Conservation (phyloP, 768 basidiomycete genomes). For the Hydnomerulius pinastri region DNA sequence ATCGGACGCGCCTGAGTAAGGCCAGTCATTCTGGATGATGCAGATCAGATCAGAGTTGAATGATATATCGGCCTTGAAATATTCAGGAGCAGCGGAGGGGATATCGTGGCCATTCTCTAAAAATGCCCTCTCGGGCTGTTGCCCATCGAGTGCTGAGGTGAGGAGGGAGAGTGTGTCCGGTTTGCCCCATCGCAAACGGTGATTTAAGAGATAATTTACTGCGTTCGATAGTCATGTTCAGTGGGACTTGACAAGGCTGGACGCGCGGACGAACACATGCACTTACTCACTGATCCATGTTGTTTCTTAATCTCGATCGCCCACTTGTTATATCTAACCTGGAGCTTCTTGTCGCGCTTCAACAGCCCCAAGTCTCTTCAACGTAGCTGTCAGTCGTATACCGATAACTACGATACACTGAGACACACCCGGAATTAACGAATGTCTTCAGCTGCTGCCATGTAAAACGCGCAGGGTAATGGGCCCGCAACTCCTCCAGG, state of each 20-base stretch:
- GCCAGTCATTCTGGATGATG: constrained; percentile 86
- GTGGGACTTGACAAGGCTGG: neutral
- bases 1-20: constrained; percentile 66
- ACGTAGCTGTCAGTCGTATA: neutral
- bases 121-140: constrained; percentile 26
- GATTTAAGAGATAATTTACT: constrained; percentile 73
- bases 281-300: constrained; percentile 69
- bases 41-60: constrained; percentile 51
- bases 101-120: neutral
- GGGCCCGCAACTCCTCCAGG: constrained; percentile 57
- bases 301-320: constrained; percentile 49
- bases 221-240: constrained; percentile 1
- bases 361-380: constrained; percentile 78
- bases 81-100: constrained; percentile 38
- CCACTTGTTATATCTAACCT: constrained; percentile 68
- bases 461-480: constrained; percentile 78
- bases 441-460: constrained; percentile 78
- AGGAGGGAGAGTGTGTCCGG: constrained; percentile 66
- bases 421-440: constrained; percentile 70
- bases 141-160: constrained; percentile 52
- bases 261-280: neutral
- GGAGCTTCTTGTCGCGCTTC: constrained; percentile 71
- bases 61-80: constrained; percentile 68
- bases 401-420: neutral
- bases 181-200: constrained; percentile 77